A percentile compares a stretch with the other conserved stretches of the same genome.
Conservation (phyloP, 1,139 yeast species). For the Magnusiomyces paraingens region DNA sequence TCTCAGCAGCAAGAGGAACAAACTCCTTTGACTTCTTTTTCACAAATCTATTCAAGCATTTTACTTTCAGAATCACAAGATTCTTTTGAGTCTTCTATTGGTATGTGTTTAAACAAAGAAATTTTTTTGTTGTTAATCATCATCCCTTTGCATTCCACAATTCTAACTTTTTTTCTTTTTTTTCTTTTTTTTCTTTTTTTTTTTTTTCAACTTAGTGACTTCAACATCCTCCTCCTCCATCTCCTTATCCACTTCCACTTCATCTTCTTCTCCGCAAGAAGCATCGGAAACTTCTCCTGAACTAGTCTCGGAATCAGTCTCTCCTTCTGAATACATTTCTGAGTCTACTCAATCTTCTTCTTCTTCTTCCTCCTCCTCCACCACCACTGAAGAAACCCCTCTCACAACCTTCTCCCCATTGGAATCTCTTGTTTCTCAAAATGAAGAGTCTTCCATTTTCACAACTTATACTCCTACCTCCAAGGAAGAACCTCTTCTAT, state of each 20-base stretch:
- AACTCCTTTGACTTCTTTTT: background rate
- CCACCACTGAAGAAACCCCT: background rate
- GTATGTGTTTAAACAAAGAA: too few relatives aligned
- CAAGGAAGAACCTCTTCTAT: background rate
- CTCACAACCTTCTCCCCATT: background rate
- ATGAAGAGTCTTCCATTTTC: background rate
- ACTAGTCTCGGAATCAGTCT: background rate
- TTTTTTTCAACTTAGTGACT: background rate
- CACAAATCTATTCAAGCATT: background rate
- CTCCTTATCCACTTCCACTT: background rate
- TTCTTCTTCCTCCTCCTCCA: background rate
- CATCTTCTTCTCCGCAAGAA: background rate
- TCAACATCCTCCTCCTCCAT: background rate
- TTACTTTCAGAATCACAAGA: too few relatives aligned
- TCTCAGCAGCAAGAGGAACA: background rate
- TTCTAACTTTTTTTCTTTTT: background rate
- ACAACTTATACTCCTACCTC: background rate
- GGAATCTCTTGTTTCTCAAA: background rate
- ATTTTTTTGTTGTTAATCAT: too few relatives aligned
- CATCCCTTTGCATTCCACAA: background rate
- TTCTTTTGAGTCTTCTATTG: too few relatives aligned
- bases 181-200: background rate
- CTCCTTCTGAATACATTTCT: background rate
- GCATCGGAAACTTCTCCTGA: slow-evolving; percentile 4
- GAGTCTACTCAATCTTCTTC: background rate